phyloP scores from a whole-genome alignment of 2,329 filamentous ascomycete species.

The Passalora sequoiae region DNA sequence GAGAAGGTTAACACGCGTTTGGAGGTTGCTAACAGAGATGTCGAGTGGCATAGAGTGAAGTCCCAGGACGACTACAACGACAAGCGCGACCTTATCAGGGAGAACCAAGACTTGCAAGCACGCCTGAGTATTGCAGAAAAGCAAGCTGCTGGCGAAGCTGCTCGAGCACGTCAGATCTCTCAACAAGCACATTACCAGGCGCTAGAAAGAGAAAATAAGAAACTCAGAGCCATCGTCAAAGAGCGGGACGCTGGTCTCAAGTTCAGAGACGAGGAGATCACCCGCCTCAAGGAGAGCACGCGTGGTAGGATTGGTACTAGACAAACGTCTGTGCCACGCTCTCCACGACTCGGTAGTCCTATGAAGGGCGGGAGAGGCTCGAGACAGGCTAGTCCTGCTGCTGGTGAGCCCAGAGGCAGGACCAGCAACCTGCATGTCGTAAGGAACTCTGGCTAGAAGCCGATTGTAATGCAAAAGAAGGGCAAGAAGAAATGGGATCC shows the following conservation, averaged over 20 bases:
- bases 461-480: not conserved
- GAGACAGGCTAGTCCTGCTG: constrained; percentile 31
- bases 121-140: constrained; percentile 27
- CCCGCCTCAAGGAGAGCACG: constrained; percentile 29
- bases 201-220: constrained; percentile 25
- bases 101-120: constrained; percentile 46
- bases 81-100: constrained; percentile 42
- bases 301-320: constrained; percentile 35
- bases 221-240: constrained; percentile 25
- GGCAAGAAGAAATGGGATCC: too few relatives aligned
- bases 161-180: constrained; percentile 23
- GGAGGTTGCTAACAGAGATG: constrained; percentile 41
- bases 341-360: constrained; percentile 31
- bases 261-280: constrained; percentile 34
- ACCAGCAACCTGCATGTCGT: constrained; percentile 21
- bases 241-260: constrained; percentile 29
- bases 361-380: constrained; percentile 27
- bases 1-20: constrained; percentile 30
- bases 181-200: constrained; percentile 21
- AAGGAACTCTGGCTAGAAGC: constrained; percentile 9
- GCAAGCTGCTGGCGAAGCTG: constrained; percentile 28
- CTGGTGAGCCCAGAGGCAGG: constrained; percentile 18
- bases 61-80: constrained; percentile 56
- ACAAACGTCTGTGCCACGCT: constrained; percentile 34
- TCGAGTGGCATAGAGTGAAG: constrained; percentile 53